A percentile compares a stretch with the other conserved stretches of the same genome.
phyloP scores from a whole-genome alignment of 1,284 basidiomycete genomes.

The Pisolithus thermaeus region DNA sequence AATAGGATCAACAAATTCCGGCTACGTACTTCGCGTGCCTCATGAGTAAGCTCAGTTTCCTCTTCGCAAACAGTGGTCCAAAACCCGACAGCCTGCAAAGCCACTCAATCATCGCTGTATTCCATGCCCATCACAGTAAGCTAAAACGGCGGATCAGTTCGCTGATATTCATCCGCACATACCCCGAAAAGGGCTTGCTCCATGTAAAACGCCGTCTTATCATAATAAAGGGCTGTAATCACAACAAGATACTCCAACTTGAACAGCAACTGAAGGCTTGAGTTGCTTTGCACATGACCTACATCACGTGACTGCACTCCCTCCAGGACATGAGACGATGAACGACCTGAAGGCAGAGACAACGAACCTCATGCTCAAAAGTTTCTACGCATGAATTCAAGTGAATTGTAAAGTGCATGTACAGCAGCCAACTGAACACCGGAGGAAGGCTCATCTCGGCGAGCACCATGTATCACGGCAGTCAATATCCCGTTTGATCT shows the following conservation, averaged over 20 bases:
- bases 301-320: slow-evolving; percentile 99
- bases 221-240: slow-evolving; percentile 98
- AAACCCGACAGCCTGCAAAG: slow-evolving; percentile 98
- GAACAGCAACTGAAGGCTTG: slow-evolving; percentile 81
- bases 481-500: slow-evolving; percentile 98
- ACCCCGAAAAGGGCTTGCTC: slow-evolving; percentile 98
- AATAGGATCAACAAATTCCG: slow-evolving; percentile 2
- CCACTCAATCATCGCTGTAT: slow-evolving; percentile 85
- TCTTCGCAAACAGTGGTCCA: slow-evolving; percentile 99
- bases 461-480: too few species aligned
- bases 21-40: slow-evolving; percentile 76
- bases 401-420: slow-evolving; percentile 89
- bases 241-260: slow-evolving; percentile 88
- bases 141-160: slow-evolving; percentile 38
- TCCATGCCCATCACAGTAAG: slow-evolving; percentile 98
- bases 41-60: slow-evolving; percentile 87
- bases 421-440: slow-evolving; percentile 97
- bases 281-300: slow-evolving; percentile 98
- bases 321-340: slow-evolving; percentile 35
- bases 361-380: slow-evolving; percentile 87
- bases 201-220: slow-evolving; percentile 99
- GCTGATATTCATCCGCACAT: slow-evolving; percentile 29
- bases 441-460: slow-evolving; percentile 44
- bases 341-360: not conserved
- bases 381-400: slow-evolving; percentile 97